Evolutionary conservation across 164 flowering plant species (phyloP), one percentile per base, ranked within the genome.

Genomic region (Umbilicus rupestris): DNA sequence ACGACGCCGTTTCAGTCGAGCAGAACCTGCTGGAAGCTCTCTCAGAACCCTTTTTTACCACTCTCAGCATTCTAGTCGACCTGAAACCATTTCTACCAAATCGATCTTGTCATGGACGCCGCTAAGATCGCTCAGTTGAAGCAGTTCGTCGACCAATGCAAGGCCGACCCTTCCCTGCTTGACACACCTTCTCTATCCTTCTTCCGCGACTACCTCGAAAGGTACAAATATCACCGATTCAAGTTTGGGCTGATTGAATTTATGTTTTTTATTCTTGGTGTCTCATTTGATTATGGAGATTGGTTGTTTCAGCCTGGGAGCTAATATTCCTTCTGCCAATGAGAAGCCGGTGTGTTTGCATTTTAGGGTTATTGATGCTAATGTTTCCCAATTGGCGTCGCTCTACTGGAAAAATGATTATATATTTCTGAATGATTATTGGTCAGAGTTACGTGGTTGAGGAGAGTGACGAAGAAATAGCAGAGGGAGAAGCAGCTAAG

Each of bases 131-230:
- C 64, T 5, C 78, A 90, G 72, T 66, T 93, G 75, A 83, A 85
- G 82, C 78, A 66, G 4, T 93, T 93, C 82, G 64, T 93, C 64
- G 85, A 88, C 12, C 88, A 78, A 74, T 84, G 89, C 78, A 79
- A 85, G 68, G 28, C 89, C 62, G 71, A 87, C 70, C 98, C 98
- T 1, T 79, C 94, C 55, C 16, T 87, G 28, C 96, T 93, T 75
- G 37, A 41, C 39, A 84, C 86, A 69, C 96, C 98, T 26, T 84
- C 96, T 8, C 83, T 93, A 28, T 74, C 86, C 73, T 93, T 93
- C 87, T 93, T 93, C 90, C 82, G 85, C 63, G 94, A 88, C 42
- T 90, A 93, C 77, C 82, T 93, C 72, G 84, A 85, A 33, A 93
- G 93, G 98, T 92, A 67, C 47, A 11, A 33, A 41, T 7, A 39